These are phyloP conservation scores for Diaporthe citrichinensis DNA, from an alignment of 2,329 filamentous ascomycete species.

Conservation along the genomic window DNA sequence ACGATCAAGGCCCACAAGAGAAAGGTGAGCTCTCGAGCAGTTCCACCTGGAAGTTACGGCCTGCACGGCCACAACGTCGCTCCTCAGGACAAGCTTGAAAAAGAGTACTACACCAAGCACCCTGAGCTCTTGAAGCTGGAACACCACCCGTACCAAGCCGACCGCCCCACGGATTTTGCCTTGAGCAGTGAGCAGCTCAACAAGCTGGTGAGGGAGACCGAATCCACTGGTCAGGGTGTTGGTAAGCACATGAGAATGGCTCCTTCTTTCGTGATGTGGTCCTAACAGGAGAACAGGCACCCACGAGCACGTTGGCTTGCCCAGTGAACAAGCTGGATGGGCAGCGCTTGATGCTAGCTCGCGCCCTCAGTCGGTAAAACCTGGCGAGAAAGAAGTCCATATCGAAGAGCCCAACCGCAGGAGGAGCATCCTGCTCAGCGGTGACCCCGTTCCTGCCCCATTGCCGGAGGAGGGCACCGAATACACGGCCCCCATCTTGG, in stretches of 20 bases:
- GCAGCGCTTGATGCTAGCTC: conserved; percentile 88
- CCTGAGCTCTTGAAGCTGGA: conserved; percentile 86
- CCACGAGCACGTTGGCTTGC: conserved; percentile 77
- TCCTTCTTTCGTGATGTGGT: conserved; percentile 36
- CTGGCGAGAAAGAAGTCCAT: conserved; percentile 78
- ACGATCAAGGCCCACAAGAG: conserved; percentile 71
- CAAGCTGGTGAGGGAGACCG: conserved; percentile 85
- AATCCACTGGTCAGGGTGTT: conserved; percentile 65
- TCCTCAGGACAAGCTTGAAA: conserved; percentile 85
- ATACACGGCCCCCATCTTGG: conserved; percentile 85
- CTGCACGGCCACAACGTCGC: conserved; percentile 88
- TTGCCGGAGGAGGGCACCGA: conserved; percentile 70
- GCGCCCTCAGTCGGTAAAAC: conserved; percentile 62
- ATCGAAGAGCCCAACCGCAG: conserved; percentile 76
- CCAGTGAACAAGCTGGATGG: conserved; percentile 92
- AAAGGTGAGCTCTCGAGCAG: conserved; percentile 79
- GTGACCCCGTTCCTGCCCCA: conserved; percentile 53
- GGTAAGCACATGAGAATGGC: conserved; percentile 56
- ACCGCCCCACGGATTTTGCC: conserved; percentile 79
- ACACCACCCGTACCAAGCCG: conserved; percentile 68
- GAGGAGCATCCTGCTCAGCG: conserved; percentile 60
- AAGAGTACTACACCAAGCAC: conserved; percentile 93
- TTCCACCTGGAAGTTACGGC: conserved; percentile 91
- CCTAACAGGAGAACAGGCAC: conserved; percentile 67
- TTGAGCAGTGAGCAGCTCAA: conserved; percentile 93